Evolutionary conservation across 768 basidiomycete species (phyloP).

Genomic region (Panaeolus cyanescens): DNA sequence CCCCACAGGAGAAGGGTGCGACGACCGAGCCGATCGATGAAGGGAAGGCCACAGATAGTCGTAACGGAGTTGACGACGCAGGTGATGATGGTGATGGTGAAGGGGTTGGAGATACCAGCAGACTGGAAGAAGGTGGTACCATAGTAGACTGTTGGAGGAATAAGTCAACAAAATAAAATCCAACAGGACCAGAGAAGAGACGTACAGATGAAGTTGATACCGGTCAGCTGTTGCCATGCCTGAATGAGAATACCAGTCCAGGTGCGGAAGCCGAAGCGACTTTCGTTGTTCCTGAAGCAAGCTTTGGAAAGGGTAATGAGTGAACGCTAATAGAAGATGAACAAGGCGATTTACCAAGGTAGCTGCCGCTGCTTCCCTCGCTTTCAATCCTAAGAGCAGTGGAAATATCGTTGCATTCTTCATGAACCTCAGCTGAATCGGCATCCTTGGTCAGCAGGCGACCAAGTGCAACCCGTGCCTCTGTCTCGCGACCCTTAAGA

Average conservation of each 20-base stretch:
- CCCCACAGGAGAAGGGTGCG: constrained; percentile 77
- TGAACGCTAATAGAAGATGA: background rate
- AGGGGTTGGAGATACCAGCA: constrained; percentile 54
- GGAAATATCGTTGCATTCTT: constrained; percentile 45
- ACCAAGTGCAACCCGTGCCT: constrained; percentile 57
- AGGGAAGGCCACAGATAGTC: constrained; percentile 76
- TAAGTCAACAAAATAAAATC: constrained; percentile 8
- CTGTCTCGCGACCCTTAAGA: constrained; percentile 59
- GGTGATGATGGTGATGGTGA: constrained; percentile 53
- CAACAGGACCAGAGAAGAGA: background rate
- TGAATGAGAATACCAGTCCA: constrained; percentile 68
- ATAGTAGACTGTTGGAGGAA: constrained; percentile 18
- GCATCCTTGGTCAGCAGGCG: constrained; percentile 59
- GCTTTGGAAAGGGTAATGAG: constrained; percentile 23
- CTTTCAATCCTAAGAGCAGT: constrained; percentile 64
- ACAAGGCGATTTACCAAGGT: constrained; percentile 26
- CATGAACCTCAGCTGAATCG: constrained; percentile 52
- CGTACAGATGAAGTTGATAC: constrained; percentile 59
- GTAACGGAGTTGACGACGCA: constrained; percentile 76
- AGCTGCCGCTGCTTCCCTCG: constrained; percentile 56
- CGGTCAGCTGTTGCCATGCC: constrained; percentile 71
- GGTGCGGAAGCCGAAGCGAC: constrained; percentile 63
- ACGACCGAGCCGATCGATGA: constrained; percentile 80
- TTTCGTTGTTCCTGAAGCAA: constrained; percentile 56
- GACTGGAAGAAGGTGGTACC: constrained; percentile 55